Evolutionary conservation across 305 asterid genomes (phyloP).

Genomic region (Caryopteris hybrid): DNA sequence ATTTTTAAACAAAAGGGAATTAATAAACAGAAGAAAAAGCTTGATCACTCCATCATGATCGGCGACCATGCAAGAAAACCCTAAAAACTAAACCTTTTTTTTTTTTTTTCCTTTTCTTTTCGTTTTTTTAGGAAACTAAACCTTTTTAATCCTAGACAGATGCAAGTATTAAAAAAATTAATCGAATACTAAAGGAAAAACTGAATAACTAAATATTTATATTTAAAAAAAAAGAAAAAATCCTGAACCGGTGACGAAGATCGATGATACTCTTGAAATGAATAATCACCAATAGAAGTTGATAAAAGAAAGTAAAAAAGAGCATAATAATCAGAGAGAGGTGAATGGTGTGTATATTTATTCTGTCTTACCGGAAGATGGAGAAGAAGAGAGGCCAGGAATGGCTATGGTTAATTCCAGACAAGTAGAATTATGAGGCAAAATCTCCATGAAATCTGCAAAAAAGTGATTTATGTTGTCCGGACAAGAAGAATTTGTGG

Average conservation of each 20-base stretch:
- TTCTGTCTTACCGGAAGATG: conserved; percentile 36
- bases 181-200: too few species aligned
- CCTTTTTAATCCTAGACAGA: background rate
- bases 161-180: too few species aligned
- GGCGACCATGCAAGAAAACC: conserved; percentile 16
- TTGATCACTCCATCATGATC: background rate
- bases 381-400: conserved; percentile 49
- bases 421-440: conserved; percentile 31
- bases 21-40: background rate
- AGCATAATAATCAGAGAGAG: too few species aligned
- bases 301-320: background rate
- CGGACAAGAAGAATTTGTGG: conserved; percentile 26
- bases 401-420: conserved; percentile 62
- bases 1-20: background rate
- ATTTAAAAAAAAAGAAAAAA: too few species aligned
- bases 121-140: too few species aligned
- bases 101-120: too few species aligned
- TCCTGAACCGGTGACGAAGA: too few species aligned
- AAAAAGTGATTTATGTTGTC: background rate
- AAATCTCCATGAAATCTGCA: conserved; percentile 33
- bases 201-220: too few species aligned
- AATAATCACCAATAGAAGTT: too few species aligned
- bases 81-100: background rate
- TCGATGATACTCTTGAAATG: too few species aligned
- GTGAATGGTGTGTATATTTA: background rate